Percentiles rank a stretch among this genome's conserved stretches.
phyloP scores from a whole-genome alignment of 139 green algal genomes.

The Micractinium sp. region DNA sequence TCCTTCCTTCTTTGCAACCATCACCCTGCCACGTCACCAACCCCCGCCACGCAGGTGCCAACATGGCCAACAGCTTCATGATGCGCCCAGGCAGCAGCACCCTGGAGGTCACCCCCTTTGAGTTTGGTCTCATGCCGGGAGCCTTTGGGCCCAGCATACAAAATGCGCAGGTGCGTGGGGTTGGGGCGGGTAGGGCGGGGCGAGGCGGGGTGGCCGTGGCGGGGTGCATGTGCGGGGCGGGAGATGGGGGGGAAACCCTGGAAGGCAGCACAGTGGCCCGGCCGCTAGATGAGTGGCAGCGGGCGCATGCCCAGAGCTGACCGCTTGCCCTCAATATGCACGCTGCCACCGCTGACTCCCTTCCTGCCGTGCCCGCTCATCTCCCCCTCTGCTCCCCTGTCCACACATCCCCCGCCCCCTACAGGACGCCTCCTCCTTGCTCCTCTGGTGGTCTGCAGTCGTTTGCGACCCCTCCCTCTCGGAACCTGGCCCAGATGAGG shows the following conservation, averaged over 20 bases:
- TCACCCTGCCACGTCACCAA: background rate
- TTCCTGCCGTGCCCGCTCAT: background rate
- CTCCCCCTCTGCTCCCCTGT: too few relatives aligned
- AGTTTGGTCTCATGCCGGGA: background rate
- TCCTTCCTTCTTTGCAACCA: too few relatives aligned
- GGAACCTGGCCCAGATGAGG: background rate
- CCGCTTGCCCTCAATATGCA: too few relatives aligned
- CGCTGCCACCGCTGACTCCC: too few relatives aligned
- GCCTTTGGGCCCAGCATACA: background rate
- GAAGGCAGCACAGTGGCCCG: background rate
- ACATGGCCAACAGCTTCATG: constrained; percentile 24
- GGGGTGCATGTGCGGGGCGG: too few relatives aligned
- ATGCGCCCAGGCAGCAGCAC: constrained; percentile 15
- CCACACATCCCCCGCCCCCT: background rate
- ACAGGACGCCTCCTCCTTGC: background rate
- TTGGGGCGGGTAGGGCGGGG: background rate
- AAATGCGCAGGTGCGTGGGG: constrained; percentile 14
- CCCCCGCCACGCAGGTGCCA: background rate
- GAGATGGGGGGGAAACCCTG: background rate
- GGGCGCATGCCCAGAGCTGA: too few relatives aligned
- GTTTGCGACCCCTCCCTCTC: constrained; percentile 18
- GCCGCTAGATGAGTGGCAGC: background rate
- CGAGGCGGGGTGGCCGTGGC: too few relatives aligned
- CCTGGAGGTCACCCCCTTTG: background rate
- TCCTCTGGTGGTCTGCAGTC: constrained; percentile 23